Conservation (phyloP, 768 basidiomycete species). For the Amanita pseudoporphyria region DNA sequence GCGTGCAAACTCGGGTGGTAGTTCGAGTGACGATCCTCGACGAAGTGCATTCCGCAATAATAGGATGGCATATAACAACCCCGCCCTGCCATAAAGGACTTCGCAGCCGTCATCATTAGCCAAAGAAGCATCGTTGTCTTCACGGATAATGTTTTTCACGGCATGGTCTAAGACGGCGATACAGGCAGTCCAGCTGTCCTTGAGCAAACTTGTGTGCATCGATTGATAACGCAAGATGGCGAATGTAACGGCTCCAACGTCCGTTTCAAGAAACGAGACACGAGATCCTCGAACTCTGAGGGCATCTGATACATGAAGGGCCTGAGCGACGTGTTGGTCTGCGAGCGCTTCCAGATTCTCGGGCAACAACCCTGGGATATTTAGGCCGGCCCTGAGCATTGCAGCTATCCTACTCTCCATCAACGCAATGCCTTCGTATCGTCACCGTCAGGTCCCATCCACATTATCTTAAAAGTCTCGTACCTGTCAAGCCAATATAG, state of each 20-base stretch:
- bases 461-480: not conserved
- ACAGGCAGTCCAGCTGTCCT: conserved; percentile 13
- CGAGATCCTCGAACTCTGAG: not conserved
- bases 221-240: conserved; percentile 20
- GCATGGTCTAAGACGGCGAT: conserved; percentile 17
- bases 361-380: not conserved
- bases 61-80: conserved; percentile 43
- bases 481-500: conserved; percentile 20
- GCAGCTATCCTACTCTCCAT: conserved; percentile 12
- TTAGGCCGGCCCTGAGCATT: not conserved
- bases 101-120: conserved; percentile 41
- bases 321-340: conserved; percentile 5
- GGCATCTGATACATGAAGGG: not conserved
- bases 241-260: conserved; percentile 28
- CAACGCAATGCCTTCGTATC: conserved; percentile 8
- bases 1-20: conserved; percentile 2
- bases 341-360: conserved; percentile 9
- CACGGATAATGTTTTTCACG: conserved; percentile 14
- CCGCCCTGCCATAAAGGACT: conserved; percentile 50
- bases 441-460: not conserved
- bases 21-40: not conserved
- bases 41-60: conserved; percentile 25
- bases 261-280: conserved; percentile 32
- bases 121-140: conserved; percentile 13
- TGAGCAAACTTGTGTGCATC: conserved; percentile 14